Evolutionary conservation across 225 moss, liverwort and hornwort species (phyloP).

Genomic region (Thuidium tamariscinum): DNA sequence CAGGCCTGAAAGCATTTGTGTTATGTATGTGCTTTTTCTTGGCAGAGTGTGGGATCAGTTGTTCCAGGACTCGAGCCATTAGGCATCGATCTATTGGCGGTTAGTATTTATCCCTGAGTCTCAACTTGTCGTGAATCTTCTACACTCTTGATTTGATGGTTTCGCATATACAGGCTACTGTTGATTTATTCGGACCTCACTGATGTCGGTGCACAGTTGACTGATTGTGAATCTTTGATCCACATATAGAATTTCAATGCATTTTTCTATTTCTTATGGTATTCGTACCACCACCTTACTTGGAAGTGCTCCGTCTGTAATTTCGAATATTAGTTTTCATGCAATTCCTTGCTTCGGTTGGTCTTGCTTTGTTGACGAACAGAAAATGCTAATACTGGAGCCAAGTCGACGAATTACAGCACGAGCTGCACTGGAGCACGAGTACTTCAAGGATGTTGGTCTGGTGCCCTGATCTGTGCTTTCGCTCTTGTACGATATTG

Average conservation of each 20-base stretch:
- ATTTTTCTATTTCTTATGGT: background rate
- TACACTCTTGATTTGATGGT: background rate
- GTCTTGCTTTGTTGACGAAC: background rate
- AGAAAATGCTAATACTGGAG: constrained; percentile 95
- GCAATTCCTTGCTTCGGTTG: background rate
- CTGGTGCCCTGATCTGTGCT: constrained; percentile 49
- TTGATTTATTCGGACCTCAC: background rate
- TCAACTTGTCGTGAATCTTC: background rate
- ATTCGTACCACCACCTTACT: background rate
- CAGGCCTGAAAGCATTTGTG: background rate
- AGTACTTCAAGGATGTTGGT: constrained; percentile 89
- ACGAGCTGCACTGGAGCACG: constrained; percentile 81
- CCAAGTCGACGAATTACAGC: constrained; percentile 83
- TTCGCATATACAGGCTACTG: background rate
- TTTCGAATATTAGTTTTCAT: background rate
- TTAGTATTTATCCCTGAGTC: constrained; percentile 12
- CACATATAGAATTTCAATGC: background rate
- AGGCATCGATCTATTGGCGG: constrained; percentile 74
- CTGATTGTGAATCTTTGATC: background rate
- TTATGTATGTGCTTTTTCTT: background rate
- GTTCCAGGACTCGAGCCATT: constrained; percentile 75
- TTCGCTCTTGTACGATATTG: constrained; percentile 4
- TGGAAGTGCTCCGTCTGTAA: background rate
- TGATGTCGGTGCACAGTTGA: background rate
- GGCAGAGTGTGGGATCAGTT: constrained; percentile 69